Base-by-base conservation (phyloP, 345 rosid genomes). In the Noccaea bulbosa region DNA sequence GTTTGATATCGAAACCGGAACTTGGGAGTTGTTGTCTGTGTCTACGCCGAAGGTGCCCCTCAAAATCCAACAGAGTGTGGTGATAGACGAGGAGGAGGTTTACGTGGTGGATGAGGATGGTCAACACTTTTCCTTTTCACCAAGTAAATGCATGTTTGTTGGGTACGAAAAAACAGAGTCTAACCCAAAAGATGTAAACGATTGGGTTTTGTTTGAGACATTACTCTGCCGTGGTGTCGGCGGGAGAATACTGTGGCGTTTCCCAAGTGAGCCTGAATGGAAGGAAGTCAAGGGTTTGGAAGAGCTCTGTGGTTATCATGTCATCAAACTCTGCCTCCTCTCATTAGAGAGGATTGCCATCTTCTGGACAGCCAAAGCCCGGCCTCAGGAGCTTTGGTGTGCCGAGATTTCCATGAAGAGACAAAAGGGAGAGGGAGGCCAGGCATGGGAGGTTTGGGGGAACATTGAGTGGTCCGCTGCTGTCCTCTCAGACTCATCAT, bases 1-100 rank as follows among this genome's bases (percentile, higher is more conserved):
- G 96, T 89, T 94, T 70, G 97, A 91, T 82, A 89, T 94, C 30
- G 97, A 94, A 78, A 88, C 91, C 34, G 11, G 56, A 95, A 91
- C 33, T 49, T 49, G 54, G 54, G 54, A 49, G 5, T 11, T 49
- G 2, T 11, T 40, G 44, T 40, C n/a, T 40, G 44, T 40, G 44
- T 40, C n/a, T 2, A 40, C n/a, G 44, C 5, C 11, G 1, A 40
- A 40, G 44, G 11, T 4, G n/a, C 44, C 44, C n/a, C 6, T 40
- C 5, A 39, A 11, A 6, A 59, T 59, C 48, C 64, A n/a, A n/a
- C 50, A 43, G 24, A 60, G 65, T 2, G 65, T 60, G 12, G 38
- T 60, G 50, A 24, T 41, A 8, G 0, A 41, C 5, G 44, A 40
- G 38, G 8, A 60, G 16, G 17, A 51, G 37, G 58, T 53, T 53